phyloP scores from a whole-genome alignment of 441 rosid species.

The Erodium chrysanthum region DNA sequence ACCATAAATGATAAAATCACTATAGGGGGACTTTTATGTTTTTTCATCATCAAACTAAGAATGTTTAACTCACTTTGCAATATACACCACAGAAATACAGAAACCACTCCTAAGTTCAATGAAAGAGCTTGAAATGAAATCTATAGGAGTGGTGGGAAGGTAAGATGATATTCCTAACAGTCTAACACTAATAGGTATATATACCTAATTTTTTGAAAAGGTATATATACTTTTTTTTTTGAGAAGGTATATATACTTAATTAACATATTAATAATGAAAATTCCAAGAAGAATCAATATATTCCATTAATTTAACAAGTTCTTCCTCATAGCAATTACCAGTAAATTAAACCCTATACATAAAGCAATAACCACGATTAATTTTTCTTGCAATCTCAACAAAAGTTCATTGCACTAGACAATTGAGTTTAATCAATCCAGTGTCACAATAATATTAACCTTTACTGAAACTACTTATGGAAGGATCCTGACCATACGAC shows the following conservation, averaged over 20 bases:
- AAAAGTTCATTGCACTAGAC: no score
- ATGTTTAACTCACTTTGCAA: neutral
- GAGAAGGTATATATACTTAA: no score
- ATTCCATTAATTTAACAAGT: neutral
- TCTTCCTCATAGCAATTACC: neutral
- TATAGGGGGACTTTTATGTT: neutral
- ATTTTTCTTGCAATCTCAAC: neutral
- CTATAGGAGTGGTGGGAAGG: neutral
- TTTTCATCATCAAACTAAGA: neutral
- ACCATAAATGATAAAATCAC: neutral
- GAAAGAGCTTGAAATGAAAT: neutral
- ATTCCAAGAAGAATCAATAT: neutral
- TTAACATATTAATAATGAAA: neutral
- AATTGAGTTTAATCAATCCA: no score
- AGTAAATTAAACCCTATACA: neutral
- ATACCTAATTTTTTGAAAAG: no score
- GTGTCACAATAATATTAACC: no score
- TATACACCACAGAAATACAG: neutral
- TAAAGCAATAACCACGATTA: neutral
- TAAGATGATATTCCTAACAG: neutral
- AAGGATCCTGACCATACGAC: neutral
- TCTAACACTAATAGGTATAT: neutral
- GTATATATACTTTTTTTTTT: no score
- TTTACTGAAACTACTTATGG: no score
- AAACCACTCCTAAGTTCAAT: neutral